Conservation (phyloP, 2,329 filamentous ascomycete genomes). For the Aureobasidium sp. region DNA sequence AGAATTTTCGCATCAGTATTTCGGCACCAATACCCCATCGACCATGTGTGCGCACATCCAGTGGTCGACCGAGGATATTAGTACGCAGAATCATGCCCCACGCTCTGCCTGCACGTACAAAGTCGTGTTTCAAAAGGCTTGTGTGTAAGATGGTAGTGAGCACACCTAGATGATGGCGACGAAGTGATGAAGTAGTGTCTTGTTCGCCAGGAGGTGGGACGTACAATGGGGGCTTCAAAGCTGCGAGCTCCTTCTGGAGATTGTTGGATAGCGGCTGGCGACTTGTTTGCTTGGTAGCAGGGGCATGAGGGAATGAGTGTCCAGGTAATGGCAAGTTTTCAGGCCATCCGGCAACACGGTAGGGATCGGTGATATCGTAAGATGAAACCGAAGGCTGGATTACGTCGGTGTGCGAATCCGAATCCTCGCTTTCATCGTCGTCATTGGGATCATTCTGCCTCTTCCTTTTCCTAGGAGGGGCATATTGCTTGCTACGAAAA, state of each 20-base stretch:
- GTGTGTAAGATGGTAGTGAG: constrained; percentile 65
- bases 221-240: constrained; percentile 36
- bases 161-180: constrained; percentile 54
- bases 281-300: constrained; percentile 21
- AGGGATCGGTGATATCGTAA: constrained; percentile 28
- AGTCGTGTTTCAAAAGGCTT: constrained; percentile 64
- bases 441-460: constrained; percentile 16
- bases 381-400: not conserved
- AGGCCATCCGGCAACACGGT: constrained; percentile 35
- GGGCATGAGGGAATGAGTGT: constrained; percentile 39
- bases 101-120: constrained; percentile 62
- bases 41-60: constrained; percentile 63
- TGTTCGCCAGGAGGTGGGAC: constrained; percentile 21
- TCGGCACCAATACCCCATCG: constrained; percentile 83
- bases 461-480: constrained; percentile 18
- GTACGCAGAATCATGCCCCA: constrained; percentile 67
- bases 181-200: constrained; percentile 28
- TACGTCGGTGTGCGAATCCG: constrained; percentile 18
- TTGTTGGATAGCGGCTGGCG: constrained; percentile 15
- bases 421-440: constrained; percentile 22
- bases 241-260: constrained; percentile 35
- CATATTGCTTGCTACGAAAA: constrained; percentile 15
- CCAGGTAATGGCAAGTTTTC: constrained; percentile 34
- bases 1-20: constrained; percentile 58
- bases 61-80: constrained; percentile 46